Conservation (phyloP, 1,139 yeast species). For the Tardiomyces blankii region DNA sequence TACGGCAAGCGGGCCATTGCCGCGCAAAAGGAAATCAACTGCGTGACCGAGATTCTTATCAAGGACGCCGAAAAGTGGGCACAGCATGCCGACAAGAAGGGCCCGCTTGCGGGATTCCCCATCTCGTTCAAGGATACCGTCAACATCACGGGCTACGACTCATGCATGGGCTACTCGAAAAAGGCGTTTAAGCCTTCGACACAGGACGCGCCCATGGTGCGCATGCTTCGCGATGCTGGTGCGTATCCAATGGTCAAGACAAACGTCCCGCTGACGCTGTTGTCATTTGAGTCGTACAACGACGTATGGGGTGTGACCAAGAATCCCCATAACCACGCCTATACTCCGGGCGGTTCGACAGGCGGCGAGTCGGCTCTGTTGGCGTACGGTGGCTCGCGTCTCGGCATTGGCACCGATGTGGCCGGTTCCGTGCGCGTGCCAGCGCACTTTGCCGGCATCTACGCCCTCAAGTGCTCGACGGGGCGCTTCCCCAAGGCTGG, state of each 20-base stretch:
- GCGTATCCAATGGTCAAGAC: slow-evolving; percentile 39
- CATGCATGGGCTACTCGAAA: slow-evolving; percentile 40
- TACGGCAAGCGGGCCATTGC: slow-evolving; percentile 29
- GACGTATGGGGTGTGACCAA: slow-evolving; percentile 35
- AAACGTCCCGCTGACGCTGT: slow-evolving; percentile 37
- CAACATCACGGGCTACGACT: slow-evolving; percentile 39
- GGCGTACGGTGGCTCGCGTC: slow-evolving; percentile 33
- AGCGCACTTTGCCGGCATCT: slow-evolving; percentile 37
- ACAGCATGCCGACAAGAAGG: slow-evolving; percentile 22
- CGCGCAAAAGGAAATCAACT: slow-evolving; percentile 26
- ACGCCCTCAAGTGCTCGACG: slow-evolving; percentile 36
- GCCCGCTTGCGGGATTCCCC: slow-evolving; percentile 63
- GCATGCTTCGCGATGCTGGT: slow-evolving; percentile 32
- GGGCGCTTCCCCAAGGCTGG: slow-evolving; percentile 40
- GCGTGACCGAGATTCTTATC: slow-evolving; percentile 29
- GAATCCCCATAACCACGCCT: slow-evolving; percentile 31
- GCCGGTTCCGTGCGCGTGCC: slow-evolving; percentile 49
- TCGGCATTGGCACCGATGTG: slow-evolving; percentile 49
- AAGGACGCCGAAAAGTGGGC: slow-evolving; percentile 28
- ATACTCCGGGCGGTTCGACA: slow-evolving; percentile 38
- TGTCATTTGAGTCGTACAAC: slow-evolving; percentile 35
- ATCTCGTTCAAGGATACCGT: slow-evolving; percentile 46
- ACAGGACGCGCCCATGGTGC: slow-evolving; percentile 27
- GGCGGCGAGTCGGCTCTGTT: slow-evolving; percentile 43
- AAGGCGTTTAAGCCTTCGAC: slow-evolving; percentile 26